phyloP scores from a whole-genome alignment of 2,329 filamentous ascomycete species.

The Catunica adiposa region DNA sequence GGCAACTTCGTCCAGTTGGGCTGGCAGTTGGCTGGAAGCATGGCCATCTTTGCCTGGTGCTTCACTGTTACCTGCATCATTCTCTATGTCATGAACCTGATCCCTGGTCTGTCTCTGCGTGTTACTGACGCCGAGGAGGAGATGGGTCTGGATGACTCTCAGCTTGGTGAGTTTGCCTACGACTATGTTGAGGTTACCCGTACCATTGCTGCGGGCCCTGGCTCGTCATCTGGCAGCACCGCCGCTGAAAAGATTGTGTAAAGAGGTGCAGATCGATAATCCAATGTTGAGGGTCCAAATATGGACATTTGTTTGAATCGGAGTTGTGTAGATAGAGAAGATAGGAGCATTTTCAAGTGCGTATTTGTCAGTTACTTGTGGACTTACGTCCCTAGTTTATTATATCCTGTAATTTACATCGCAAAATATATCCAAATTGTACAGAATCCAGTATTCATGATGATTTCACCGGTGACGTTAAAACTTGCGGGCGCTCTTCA shows the following conservation, averaged over 20 bases:
- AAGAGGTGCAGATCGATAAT: not conserved
- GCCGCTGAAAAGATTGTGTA: conserved; percentile 14
- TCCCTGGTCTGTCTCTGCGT: conserved; percentile 54
- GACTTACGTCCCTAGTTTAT: too few species aligned
- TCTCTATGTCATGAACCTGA: conserved; percentile 52
- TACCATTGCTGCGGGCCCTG: conserved; percentile 37
- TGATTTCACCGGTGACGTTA: too few species aligned
- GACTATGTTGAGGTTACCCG: conserved; percentile 59
- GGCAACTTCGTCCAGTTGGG: conserved; percentile 54
- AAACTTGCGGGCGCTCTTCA: too few species aligned
- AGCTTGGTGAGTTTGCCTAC: conserved; percentile 71
- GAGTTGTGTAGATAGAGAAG: not conserved
- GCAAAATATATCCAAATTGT: too few species aligned
- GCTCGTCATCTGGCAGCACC: conserved; percentile 7
- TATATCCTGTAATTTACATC: too few species aligned
- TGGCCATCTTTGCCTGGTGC: conserved; percentile 47
- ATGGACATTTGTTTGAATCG: not conserved
- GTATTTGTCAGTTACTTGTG: too few species aligned
- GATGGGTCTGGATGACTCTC: conserved; percentile 53
- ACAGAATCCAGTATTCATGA: too few species aligned
- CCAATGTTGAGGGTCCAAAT: not conserved
- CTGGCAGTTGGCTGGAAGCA: conserved; percentile 53
- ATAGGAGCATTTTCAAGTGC: too few species aligned
- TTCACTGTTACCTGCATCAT: conserved; percentile 53
- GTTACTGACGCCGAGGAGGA: conserved; percentile 52